These are phyloP conservation scores for Dictyostelium firmibasis DNA, from an alignment of 78 protist species.

Conservation along the genomic window DNA sequence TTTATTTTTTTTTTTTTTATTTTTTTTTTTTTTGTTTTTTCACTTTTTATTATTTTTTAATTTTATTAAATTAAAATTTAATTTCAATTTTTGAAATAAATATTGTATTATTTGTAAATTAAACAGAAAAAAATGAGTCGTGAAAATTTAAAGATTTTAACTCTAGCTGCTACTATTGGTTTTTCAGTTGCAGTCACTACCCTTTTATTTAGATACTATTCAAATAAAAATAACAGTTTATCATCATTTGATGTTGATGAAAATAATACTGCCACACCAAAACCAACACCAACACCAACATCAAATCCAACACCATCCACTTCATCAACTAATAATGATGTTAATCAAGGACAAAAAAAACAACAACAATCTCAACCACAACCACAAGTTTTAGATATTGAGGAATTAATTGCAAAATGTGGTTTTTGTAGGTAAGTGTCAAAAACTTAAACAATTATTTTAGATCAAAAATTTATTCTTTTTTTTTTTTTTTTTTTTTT, in stretches of 20 bases:
- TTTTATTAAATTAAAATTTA: not conserved
- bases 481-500: not conserved
- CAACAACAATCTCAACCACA: too few species aligned
- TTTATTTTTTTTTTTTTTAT: not conserved
- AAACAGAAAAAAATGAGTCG: not conserved
- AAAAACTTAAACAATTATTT: not conserved
- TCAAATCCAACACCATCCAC: not conserved
- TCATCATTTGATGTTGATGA: not conserved
- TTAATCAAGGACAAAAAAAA: not conserved
- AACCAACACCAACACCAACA: not conserved
- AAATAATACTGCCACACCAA: not conserved
- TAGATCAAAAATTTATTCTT: not conserved
- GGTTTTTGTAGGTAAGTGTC: slow-evolving; percentile 40
- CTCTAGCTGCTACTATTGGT: slow-evolving; percentile 9
- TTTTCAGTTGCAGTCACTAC: slow-evolving; percentile 14
- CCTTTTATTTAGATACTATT: not conserved
- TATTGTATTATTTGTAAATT: not conserved
- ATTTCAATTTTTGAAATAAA: not conserved
- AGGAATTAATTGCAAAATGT: slow-evolving; percentile 47
- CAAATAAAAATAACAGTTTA: not conserved
- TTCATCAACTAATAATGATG: not conserved
- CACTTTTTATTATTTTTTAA: not conserved
- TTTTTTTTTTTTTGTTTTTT: not conserved
- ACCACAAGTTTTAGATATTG: slow-evolving; percentile 29
- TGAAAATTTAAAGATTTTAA: slow-evolving; percentile 16